Conservation (phyloP, 164 flowering plant species). For the Umbilicus rupestris region DNA sequence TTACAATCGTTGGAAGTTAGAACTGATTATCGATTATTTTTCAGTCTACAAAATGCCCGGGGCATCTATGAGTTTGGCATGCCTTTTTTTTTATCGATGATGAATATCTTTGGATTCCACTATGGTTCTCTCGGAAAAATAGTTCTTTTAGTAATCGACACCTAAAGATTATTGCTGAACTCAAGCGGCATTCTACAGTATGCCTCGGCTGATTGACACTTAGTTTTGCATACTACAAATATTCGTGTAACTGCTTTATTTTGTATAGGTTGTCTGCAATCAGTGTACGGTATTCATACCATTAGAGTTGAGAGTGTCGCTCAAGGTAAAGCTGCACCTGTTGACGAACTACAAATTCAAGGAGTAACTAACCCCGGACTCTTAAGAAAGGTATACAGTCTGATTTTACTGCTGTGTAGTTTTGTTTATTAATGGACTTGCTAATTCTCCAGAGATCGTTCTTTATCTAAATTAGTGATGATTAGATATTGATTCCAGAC, state of each 20-base stretch:
- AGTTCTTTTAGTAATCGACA: too few relatives aligned
- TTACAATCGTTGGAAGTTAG: too few relatives aligned
- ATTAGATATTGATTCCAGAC: background rate
- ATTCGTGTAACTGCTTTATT: background rate
- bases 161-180: too few relatives aligned
- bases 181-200: too few relatives aligned
- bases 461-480: background rate
- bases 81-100: background rate
- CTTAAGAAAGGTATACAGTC: slow-evolving; percentile 48
- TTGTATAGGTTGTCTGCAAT: slow-evolving; percentile 68
- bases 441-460: background rate
- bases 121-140: too few relatives aligned
- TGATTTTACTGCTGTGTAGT: background rate
- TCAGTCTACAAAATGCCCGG: background rate
- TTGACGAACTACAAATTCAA: slow-evolving; percentile 78
- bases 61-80: background rate
- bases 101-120: background rate
- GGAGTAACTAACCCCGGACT: slow-evolving; percentile 57
- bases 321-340: slow-evolving; percentile 66
- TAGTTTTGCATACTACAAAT: background rate
- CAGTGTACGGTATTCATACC: slow-evolving; percentile 59
- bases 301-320: slow-evolving; percentile 63
- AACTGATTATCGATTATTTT: background rate
- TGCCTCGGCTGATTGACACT: too few relatives aligned
- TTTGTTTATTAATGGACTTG: background rate